These are phyloP conservation scores for Podaxis sp. DNA, from an alignment of 768 basidiomycete species.

Conservation along the genomic window DNA sequence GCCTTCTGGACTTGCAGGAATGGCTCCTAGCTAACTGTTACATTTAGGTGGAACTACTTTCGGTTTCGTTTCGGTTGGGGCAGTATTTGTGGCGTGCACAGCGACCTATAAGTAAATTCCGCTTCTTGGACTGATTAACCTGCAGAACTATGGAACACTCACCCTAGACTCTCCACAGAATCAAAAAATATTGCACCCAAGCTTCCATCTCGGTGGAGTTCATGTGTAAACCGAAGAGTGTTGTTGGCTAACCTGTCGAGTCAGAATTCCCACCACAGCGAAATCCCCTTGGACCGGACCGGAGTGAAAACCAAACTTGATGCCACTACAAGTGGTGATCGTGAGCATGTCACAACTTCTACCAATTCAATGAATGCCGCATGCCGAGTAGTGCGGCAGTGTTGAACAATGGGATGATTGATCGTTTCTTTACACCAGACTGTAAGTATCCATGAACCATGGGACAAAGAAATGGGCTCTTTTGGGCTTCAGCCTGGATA, in stretches of 20 bases:
- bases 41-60: not conserved
- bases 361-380: too few species aligned
- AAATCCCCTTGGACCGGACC: not conserved
- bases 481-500: too few species aligned
- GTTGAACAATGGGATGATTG: too few species aligned
- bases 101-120: not conserved
- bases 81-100: not conserved
- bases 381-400: too few species aligned
- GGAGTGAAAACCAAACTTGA: not conserved
- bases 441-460: too few species aligned
- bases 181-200: not conserved
- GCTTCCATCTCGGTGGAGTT: not conserved
- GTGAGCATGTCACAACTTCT: too few species aligned
- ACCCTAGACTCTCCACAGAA: not conserved
- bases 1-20: not conserved
- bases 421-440: too few species aligned
- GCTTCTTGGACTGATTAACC: not conserved
- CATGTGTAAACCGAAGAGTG: not conserved
- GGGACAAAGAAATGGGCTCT: too few species aligned
- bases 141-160: not conserved
- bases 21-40: too few species aligned
- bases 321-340: not conserved
- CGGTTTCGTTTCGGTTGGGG: not conserved
- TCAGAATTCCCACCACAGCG: not conserved
- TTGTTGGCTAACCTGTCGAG: not conserved